A percentile compares a stretch with the other conserved stretches of the same genome.
phyloP scores from a whole-genome alignment of 2,329 filamentous ascomycete genomes.

The Podosphaera fusca region DNA sequence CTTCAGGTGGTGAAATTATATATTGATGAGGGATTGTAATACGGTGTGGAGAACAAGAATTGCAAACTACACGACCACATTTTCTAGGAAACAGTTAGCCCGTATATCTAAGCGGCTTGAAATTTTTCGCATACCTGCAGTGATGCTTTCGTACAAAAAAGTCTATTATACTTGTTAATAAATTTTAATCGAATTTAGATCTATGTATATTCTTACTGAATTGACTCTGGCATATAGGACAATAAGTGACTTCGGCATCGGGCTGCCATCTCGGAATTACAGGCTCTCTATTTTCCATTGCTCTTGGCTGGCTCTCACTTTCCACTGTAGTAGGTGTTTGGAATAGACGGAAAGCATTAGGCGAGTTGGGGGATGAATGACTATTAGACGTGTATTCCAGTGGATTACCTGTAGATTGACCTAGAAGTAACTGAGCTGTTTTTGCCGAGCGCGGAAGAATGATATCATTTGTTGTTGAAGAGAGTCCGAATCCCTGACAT shows the following conservation, averaged over 20 bases:
- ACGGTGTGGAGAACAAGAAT: conserved; percentile 71
- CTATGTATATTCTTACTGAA: conserved; percentile 30
- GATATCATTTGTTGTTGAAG: neutral
- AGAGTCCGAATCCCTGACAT: neutral
- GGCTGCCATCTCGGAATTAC: conserved; percentile 67
- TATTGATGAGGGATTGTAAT: conserved; percentile 89
- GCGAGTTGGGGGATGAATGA: too few relatives aligned
- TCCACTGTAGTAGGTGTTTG: neutral
- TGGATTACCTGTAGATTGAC: neutral
- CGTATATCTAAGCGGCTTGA: neutral
- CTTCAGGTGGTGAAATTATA: conserved; percentile 53
- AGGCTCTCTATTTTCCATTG: conserved; percentile 19
- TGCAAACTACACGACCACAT: conserved; percentile 82
- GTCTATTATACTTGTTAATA: conserved; percentile 14
- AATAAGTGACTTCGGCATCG: conserved; percentile 58
- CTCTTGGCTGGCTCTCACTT: neutral
- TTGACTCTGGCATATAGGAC: conserved; percentile 58
- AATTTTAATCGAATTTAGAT: neutral
- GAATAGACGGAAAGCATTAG: neutral
- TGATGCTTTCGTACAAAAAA: conserved; percentile 79
- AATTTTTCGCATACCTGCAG: conserved; percentile 38
- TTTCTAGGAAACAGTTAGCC: conserved; percentile 28
- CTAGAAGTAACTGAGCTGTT: neutral
- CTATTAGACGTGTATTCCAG: neutral
- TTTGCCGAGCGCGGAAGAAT: neutral